Conservation (phyloP, 2,329 filamentous ascomycete species). For the Apiospora saccharicola region DNA sequence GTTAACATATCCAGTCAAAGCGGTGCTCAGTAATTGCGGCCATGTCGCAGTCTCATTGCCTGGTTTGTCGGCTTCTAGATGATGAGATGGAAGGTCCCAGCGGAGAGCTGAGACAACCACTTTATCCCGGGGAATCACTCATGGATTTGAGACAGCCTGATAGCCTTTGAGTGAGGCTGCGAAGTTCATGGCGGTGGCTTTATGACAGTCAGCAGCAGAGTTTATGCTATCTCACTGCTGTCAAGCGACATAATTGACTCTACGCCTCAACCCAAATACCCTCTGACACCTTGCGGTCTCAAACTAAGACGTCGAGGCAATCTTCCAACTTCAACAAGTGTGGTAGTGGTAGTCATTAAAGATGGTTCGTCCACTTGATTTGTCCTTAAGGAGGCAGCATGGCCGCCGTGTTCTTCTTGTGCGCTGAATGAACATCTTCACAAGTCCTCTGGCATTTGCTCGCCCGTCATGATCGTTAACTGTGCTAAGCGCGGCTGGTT, state of each 20-base stretch:
- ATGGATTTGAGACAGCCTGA: background rate
- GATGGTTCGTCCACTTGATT: background rate
- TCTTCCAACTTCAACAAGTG: background rate
- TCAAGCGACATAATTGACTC: background rate
- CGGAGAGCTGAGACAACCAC: constrained; percentile 4
- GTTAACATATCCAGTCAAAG: background rate
- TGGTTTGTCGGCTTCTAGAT: background rate
- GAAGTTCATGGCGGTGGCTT: background rate
- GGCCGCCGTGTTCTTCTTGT: background rate
- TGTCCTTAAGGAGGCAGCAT: background rate
- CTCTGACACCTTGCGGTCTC: background rate
- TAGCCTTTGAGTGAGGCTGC: background rate
- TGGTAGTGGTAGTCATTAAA: background rate
- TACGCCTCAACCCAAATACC: background rate
- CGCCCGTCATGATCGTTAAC: background rate
- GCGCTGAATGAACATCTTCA: background rate
- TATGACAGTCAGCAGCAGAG: no score
- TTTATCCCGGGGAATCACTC: background rate
- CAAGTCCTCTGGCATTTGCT: background rate
- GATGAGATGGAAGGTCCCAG: background rate
- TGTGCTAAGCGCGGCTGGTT: constrained; percentile 9
- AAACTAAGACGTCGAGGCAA: background rate
- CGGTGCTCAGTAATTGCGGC: background rate
- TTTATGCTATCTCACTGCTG: background rate
- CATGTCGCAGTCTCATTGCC: background rate